These are phyloP conservation scores for Malus orientalis DNA, from an alignment of 306 rosid species.

Conservation along the genomic window DNA sequence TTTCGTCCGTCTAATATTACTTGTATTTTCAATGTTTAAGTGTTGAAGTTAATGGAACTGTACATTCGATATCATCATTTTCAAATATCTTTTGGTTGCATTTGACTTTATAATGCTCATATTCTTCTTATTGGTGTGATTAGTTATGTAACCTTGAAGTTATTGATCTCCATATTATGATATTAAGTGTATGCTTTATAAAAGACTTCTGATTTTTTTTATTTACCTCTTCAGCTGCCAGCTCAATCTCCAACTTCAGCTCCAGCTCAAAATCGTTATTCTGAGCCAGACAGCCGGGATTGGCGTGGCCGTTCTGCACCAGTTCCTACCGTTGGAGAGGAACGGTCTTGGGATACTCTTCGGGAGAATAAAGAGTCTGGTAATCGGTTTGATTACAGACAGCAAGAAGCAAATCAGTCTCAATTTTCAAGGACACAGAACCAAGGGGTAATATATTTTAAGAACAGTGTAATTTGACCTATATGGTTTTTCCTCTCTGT, in stretches of 20 bases:
- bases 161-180: neutral
- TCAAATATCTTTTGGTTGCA: neutral
- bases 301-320: conserved; percentile 90
- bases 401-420: conserved; percentile 49
- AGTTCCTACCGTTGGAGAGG: conserved; percentile 52
- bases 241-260: conserved; percentile 28
- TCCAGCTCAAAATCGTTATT: conserved; percentile 55
- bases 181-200: neutral
- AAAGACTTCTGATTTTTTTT: neutral
- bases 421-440: conserved; percentile 48
- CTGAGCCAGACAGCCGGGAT: conserved; percentile 85
- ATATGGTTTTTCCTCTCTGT: neutral
- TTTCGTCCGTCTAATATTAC: conserved; percentile 2
- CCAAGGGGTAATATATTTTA: conserved; percentile 47
- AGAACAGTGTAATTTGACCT: neutral
- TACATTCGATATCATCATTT: neutral
- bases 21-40: neutral
- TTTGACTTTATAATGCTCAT: neutral
- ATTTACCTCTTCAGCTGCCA: conserved; percentile 38
- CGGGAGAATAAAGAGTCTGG: conserved; percentile 64
- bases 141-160: neutral
- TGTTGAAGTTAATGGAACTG: neutral
- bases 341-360: conserved; percentile 60
- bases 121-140: neutral
- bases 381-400: conserved; percentile 43